Conservation (phyloP, 345 rosid species). For the Euclidium syriacum region DNA sequence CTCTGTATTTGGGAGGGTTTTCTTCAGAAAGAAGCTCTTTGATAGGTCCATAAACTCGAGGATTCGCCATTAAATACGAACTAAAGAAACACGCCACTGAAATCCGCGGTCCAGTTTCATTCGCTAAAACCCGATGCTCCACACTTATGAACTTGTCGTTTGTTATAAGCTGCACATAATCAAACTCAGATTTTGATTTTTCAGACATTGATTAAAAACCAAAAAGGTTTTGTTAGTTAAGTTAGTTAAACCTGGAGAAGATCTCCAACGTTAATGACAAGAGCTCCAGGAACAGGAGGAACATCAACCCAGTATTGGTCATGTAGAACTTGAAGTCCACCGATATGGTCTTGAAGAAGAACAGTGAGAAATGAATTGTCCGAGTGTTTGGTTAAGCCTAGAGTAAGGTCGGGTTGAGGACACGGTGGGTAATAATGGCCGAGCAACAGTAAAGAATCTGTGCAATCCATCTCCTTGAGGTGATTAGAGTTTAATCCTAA, state of each 20-base stretch:
- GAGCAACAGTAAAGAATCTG: constrained; percentile 29
- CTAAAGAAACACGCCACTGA: constrained; percentile 32
- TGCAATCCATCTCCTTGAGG: constrained; percentile 39
- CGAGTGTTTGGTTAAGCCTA: constrained; percentile 43
- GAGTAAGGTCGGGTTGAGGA: constrained; percentile 48
- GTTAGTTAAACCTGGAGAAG: constrained; percentile 47
- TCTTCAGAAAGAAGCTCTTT: constrained; percentile 34
- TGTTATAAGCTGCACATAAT: constrained; percentile 34
- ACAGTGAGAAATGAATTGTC: constrained; percentile 48
- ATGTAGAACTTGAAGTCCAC: constrained; percentile 58
- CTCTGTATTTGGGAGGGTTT: constrained; percentile 33
- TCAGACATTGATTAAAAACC: not conserved
- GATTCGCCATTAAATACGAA: constrained; percentile 15
- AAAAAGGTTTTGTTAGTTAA: not conserved
- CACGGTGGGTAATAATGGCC: constrained; percentile 56
- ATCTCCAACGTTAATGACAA: constrained; percentile 53
- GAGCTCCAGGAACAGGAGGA: constrained; percentile 47
- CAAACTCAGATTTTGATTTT: not conserved
- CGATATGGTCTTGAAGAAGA: constrained; percentile 56
- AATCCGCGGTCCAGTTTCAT: constrained; percentile 32
- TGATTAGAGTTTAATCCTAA: constrained; percentile 42
- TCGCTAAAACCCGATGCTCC: constrained; percentile 43
- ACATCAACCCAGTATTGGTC: constrained; percentile 48
- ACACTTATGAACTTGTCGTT: constrained; percentile 47
- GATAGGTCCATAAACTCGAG: constrained; percentile 33